Conservation (phyloP, 2,329 filamentous ascomycete species). For the Fusarium sp. region DNA sequence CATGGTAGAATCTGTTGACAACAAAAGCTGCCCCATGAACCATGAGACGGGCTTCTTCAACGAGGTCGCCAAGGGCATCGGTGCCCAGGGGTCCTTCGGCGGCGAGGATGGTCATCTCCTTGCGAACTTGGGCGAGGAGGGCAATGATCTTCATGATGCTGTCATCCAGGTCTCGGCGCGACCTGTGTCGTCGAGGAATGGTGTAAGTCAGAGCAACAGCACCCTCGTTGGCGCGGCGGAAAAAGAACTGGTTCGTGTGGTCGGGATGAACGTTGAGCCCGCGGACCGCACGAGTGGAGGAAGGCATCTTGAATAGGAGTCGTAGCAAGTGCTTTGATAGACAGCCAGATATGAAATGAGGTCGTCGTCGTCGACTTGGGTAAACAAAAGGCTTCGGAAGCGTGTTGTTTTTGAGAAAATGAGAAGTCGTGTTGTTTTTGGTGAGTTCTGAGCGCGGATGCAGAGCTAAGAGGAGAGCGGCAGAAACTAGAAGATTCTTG, state of each 20-base stretch:
- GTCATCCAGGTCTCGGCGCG: background rate
- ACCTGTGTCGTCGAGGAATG: background rate
- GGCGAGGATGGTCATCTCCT: slow-evolving; percentile 1
- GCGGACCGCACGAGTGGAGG: background rate
- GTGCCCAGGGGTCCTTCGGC: background rate
- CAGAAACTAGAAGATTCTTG: background rate
- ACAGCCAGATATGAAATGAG: background rate
- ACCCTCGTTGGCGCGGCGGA: background rate
- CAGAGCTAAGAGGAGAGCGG: background rate
- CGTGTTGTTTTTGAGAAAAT: background rate
- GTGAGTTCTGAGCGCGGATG: background rate
- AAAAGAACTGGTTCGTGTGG: background rate
- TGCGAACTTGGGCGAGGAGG: background rate
- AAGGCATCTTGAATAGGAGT: slow-evolving; percentile 8
- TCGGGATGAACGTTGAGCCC: background rate
- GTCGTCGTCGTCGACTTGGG: background rate
- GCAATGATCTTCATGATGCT: background rate
- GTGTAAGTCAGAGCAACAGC: rapidly evolving
- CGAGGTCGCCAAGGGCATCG: background rate
- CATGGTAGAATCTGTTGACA: slow-evolving; percentile 14
- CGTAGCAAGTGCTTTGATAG: background rate
- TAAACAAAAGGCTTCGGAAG: background rate
- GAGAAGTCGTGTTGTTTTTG: background rate
- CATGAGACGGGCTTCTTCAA: background rate
- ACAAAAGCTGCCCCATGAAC: background rate